Percentiles rank a stretch among this genome's conserved stretches.
Evolutionary conservation across 2,329 filamentous ascomycete species (phyloP).

Genomic region (Furcasterigmium sp.): DNA sequence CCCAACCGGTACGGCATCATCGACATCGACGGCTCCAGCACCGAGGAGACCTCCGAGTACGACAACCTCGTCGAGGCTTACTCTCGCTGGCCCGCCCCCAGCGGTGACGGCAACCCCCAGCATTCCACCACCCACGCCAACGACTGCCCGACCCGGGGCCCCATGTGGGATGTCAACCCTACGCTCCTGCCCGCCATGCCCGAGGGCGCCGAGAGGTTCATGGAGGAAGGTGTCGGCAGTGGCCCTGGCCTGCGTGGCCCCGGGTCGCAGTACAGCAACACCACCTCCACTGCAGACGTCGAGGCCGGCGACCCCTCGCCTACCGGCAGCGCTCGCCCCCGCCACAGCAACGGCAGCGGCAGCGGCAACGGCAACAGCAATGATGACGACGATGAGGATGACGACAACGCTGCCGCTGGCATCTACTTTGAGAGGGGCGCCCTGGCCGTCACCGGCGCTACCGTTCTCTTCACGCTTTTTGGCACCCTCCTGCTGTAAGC

Average conservation of each 20-base stretch:
- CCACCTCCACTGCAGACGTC: slow-evolving; percentile 39
- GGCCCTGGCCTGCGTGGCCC: slow-evolving; percentile 47
- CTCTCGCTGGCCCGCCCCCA: slow-evolving; percentile 42
- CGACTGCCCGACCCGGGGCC: slow-evolving; percentile 43
- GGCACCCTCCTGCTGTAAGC: slow-evolving; percentile 33
- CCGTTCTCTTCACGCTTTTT: slow-evolving; percentile 30
- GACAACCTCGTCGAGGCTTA: slow-evolving; percentile 43
- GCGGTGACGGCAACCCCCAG: slow-evolving; percentile 41
- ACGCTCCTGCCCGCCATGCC: slow-evolving; percentile 48
- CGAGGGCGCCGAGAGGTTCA: slow-evolving; percentile 41
- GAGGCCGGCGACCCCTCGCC: slow-evolving; percentile 31
- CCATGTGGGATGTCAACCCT: slow-evolving; percentile 45
- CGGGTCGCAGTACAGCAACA: slow-evolving; percentile 48
- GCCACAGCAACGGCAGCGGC: slow-evolving; percentile 26
- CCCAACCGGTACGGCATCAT: slow-evolving; percentile 77
- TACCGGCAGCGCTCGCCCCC: slow-evolving; percentile 23
- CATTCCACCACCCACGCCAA: slow-evolving; percentile 39
- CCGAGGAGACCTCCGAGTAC: slow-evolving; percentile 61
- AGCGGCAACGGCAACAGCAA: slow-evolving; percentile 18
- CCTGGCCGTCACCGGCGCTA: slow-evolving; percentile 26
- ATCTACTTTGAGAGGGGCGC: slow-evolving; percentile 20
- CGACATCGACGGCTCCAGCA: slow-evolving; percentile 48
- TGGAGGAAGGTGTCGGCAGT: slow-evolving; percentile 46
- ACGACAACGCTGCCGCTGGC: slow-evolving; percentile 23
- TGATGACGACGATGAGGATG: slow-evolving; percentile 14